These are phyloP conservation scores for Brassica incana DNA, from an alignment of 345 rosid genomes.

Conservation along the genomic window DNA sequence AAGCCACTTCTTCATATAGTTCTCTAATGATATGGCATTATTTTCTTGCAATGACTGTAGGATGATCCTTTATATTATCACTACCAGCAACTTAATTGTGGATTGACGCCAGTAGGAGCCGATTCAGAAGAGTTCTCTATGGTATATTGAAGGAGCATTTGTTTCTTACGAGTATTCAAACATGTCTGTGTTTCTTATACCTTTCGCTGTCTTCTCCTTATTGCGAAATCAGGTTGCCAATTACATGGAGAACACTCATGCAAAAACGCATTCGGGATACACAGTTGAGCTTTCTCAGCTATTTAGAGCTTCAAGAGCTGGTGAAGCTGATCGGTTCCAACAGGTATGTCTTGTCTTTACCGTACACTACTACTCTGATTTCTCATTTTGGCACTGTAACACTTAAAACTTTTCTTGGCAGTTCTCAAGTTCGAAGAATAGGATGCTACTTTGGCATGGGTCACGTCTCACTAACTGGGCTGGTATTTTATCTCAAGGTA, in stretches of 20 bases:
- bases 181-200: neutral
- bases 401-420: slow-evolving; percentile 35
- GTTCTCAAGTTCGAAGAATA: slow-evolving; percentile 63
- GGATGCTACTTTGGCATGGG: slow-evolving; percentile 96
- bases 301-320: slow-evolving; percentile 62
- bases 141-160: slow-evolving; percentile 41
- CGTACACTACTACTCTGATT: neutral
- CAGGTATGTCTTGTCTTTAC: slow-evolving; percentile 43
- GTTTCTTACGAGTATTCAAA: neutral
- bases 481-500: slow-evolving; percentile 97
- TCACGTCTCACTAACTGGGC: slow-evolving; percentile 94
- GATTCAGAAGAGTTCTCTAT: slow-evolving; percentile 64
- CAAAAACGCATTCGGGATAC: slow-evolving; percentile 76
- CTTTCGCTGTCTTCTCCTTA: slow-evolving; percentile 12
- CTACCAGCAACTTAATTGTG: slow-evolving; percentile 73
- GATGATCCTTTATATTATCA: slow-evolving; percentile 73
- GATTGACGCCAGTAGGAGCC: slow-evolving; percentile 57
- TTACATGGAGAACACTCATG: slow-evolving; percentile 83
- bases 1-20: neutral
- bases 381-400: neutral
- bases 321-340: slow-evolving; percentile 59
- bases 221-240: slow-evolving; percentile 54
- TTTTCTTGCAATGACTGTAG: slow-evolving; percentile 38
- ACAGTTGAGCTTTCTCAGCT: slow-evolving; percentile 67
- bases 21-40: neutral